Evolutionary conservation across 495 filamentous ascomycete genomes (phyloP).

Genomic region (Halenospora varia): DNA sequence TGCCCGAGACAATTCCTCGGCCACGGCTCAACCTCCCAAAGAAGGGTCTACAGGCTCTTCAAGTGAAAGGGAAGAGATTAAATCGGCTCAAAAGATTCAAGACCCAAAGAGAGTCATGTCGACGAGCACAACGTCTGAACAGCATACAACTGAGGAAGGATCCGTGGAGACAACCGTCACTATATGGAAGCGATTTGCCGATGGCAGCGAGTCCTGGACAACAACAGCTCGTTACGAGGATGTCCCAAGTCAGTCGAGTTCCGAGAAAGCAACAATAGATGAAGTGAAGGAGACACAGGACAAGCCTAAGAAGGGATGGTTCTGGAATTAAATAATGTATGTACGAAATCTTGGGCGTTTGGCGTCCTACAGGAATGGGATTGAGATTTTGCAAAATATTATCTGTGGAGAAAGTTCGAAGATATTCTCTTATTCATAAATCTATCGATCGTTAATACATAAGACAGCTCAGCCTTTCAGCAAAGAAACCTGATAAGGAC

Average conservation of each 20-base stretch:
- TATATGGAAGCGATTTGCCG: constrained; percentile 56
- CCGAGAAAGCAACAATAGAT: background rate
- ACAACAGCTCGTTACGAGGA: constrained; percentile 28
- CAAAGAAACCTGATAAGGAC: no score
- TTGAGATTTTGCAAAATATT: no score
- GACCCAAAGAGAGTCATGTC: constrained; percentile 40
- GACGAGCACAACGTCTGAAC: constrained; percentile 53
- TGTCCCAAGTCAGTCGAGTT: no score
- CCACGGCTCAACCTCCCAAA: background rate
- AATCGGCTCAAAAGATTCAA: no score
- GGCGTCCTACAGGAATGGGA: no score
- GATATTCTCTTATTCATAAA: no score
- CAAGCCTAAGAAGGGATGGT: constrained; percentile 16
- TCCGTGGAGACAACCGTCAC: constrained; percentile 56
- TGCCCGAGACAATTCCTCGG: background rate
- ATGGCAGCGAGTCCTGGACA: constrained; percentile 58
- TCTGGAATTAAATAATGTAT: constrained; percentile 20
- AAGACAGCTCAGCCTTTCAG: no score
- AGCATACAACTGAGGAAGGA: constrained; percentile 51
- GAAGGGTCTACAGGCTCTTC: background rate
- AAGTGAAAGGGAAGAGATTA: no score
- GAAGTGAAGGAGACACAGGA: background rate
- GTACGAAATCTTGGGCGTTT: background rate
- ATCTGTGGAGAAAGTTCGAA: no score
- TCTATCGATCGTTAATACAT: no score